Conservation (phyloP, 768 basidiomycete genomes). For the Mycena crocata region DNA sequence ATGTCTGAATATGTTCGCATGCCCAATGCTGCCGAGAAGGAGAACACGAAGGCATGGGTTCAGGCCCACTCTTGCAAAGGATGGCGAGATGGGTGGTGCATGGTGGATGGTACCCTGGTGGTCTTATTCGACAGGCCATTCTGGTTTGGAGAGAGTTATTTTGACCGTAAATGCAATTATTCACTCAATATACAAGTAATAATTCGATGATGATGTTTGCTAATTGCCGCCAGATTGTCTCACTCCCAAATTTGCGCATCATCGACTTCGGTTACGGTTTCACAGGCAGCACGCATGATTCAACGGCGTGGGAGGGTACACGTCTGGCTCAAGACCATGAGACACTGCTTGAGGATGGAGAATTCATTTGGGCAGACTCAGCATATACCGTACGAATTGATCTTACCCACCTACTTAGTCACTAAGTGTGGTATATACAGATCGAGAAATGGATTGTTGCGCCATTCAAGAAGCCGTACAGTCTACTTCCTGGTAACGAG, state of each 20-base stretch:
- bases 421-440: conserved; percentile 18
- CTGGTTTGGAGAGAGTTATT: conserved; percentile 50
- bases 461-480: conserved; percentile 44
- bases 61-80: conserved; percentile 42
- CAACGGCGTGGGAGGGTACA: conserved; percentile 15
- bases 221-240: too few relatives aligned
- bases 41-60: conserved; percentile 53
- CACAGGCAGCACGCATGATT: too few relatives aligned
- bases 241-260: too few relatives aligned
- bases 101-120: too few relatives aligned
- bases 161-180: too few relatives aligned
- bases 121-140: conserved; percentile 44
- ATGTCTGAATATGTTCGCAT: conserved; percentile 38
- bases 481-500: too few relatives aligned
- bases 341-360: conserved; percentile 21
- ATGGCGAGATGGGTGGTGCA: conserved; percentile 53
- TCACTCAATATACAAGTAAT: conserved; percentile 49
- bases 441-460: conserved; percentile 39
- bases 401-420: not conserved
- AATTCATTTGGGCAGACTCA: conserved; percentile 44
- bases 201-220: too few relatives aligned
- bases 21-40: conserved; percentile 47
- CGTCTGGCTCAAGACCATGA: conserved; percentile 41
- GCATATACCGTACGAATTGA: conserved; percentile 49
- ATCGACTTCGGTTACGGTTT: too few relatives aligned